Base-by-base conservation (phyloP, 495 filamentous ascomycete species). In the Penicillium coprophilum region DNA sequence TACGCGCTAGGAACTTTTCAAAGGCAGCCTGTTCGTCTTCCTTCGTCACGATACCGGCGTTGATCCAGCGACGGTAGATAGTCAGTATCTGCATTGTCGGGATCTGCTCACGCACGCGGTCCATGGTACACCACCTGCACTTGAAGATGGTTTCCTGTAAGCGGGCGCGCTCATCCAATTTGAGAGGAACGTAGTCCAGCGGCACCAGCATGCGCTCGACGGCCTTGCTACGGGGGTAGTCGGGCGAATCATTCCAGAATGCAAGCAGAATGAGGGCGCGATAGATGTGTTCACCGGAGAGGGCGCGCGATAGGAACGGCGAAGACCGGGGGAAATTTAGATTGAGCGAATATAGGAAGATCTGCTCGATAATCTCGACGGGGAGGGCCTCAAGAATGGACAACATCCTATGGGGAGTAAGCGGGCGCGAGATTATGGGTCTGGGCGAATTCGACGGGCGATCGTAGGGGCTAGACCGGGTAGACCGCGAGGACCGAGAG, bases 271-370 rank as follows among this genome's bases (percentile, higher is more conserved):
- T 74, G 28, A 79, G 56, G 8, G 68, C 60, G 6, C 71, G 64
- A 46, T 76, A 79, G 1, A 77, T 68, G 3, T 71, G 63, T 43
- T 79, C 75, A 27, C 70, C 69, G 0, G 77, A 76, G 21, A 82
- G 55, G 1, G 71, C 72, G 1, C 60, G 60, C 4, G 69, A 66
- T 1, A 82, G 56, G 0, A 58, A 53, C 0, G 68, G 69, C 5
- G 79, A 81, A 5, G 75, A 66, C 17, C 72, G 68, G 8, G 80
- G 74, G 6, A 85, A 62, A 30, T 75, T 74, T 20, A 77, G 39
- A 53, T 84, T 81, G 57, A 79, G 47, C 20, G 76, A 70, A 45
- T 78, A 65, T 15, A 82, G 66, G 46, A 82, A 84, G 32, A 85
- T 80, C 47, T 70, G 63, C 61, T 83, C 76, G 31, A 85, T 66